Evolutionary conservation across 768 basidiomycete species (phyloP).

Genomic region (Leccinum barrowsii): DNA sequence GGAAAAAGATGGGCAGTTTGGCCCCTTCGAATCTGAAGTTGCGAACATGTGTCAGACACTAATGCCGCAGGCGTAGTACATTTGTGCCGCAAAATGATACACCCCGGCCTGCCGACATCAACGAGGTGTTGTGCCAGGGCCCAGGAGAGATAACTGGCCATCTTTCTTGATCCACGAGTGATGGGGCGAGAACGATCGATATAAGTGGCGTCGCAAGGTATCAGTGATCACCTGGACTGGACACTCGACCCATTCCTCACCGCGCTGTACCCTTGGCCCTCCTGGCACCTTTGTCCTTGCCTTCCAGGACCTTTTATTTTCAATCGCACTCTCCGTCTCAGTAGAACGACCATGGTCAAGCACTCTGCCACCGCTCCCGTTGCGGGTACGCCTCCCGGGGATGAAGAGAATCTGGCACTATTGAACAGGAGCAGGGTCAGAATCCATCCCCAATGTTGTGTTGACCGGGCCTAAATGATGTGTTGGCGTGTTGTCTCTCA

Average conservation of each 20-base stretch:
- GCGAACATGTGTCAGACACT: not conserved
- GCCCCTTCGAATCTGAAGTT: not conserved
- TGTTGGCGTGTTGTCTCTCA: not conserved
- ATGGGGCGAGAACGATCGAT: slow-evolving; percentile 11
- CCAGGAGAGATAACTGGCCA: not conserved
- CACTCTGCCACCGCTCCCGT: not conserved
- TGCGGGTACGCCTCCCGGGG: not conserved
- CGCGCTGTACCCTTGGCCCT: not conserved
- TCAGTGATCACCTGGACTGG: slow-evolving; percentile 5
- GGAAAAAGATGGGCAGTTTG: too few species aligned
- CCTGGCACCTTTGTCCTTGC: not conserved
- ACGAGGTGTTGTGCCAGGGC: slow-evolving; percentile 13
- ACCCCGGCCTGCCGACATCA: slow-evolving; percentile 10
- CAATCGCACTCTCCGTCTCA: not conserved
- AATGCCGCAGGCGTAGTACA: not conserved
- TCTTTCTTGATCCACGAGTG: not conserved
- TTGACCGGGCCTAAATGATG: slow-evolving; percentile 6
- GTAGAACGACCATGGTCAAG: slow-evolving; percentile 1
- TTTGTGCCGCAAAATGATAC: slow-evolving; percentile 2
- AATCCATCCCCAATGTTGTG: not conserved
- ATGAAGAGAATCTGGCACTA: not conserved
- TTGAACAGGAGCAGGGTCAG: slow-evolving; percentile 13
- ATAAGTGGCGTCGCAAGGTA: slow-evolving; percentile 1
- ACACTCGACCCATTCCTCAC: slow-evolving; percentile 1
- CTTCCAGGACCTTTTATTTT: not conserved